Percentiles rank a stretch among this genome's conserved stretches.
Conservation (phyloP, 2,329 filamentous ascomycete genomes). For the Botryotinia convoluta region DNA sequence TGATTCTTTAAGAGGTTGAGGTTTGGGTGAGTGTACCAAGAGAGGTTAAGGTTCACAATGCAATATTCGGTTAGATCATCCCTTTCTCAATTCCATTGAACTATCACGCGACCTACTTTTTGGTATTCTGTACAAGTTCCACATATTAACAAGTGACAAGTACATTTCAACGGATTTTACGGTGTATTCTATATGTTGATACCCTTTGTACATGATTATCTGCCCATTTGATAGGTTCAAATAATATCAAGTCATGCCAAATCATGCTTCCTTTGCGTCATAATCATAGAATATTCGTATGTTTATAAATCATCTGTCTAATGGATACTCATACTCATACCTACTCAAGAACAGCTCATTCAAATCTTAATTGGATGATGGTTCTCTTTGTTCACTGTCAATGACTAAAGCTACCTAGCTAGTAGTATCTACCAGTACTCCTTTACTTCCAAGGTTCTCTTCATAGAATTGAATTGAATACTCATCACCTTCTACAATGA, state of each 20-base stretch:
- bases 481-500: neutral
- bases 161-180: neutral
- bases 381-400: neutral
- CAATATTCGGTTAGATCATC: constrained; percentile 3
- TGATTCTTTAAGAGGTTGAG: constrained; percentile 9
- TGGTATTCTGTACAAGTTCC: neutral
- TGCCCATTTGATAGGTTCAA: neutral
- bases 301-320: neutral
- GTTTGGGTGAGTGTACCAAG: neutral
- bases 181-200: neutral
- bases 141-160: neutral
- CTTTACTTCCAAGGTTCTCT: no score
- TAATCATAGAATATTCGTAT: neutral
- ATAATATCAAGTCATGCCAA: no score
- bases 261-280: constrained; percentile 3
- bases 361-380: neutral
- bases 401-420: neutral
- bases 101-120: constrained; percentile 7
- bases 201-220: neutral
- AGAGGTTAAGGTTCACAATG: constrained; percentile 4
- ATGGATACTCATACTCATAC: neutral
- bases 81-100: neutral
- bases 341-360: neutral
- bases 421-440: neutral
- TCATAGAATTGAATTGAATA: neutral